phyloP scores from a whole-genome alignment of 345 rosid species.

The Chamaenerion angustifolium region DNA sequence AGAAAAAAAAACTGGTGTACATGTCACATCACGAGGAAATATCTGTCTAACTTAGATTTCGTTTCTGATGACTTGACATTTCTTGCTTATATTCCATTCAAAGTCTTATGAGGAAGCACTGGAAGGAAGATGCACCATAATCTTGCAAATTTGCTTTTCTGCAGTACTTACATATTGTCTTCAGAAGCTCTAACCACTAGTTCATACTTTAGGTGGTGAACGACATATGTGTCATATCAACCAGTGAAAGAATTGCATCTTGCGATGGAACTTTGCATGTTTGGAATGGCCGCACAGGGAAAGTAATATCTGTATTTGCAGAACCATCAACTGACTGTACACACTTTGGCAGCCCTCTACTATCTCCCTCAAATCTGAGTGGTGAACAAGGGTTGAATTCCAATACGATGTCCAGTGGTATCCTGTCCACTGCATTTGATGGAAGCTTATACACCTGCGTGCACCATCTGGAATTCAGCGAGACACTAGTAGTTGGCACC shows the following conservation, averaged over 20 bases:
- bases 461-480: slow-evolving; percentile 51
- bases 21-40: no score
- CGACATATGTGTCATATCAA: slow-evolving; percentile 55
- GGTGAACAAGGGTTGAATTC: slow-evolving; percentile 42
- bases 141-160: no score
- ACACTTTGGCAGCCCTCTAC: slow-evolving; percentile 29
- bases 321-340: slow-evolving; percentile 48
- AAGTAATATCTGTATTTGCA: slow-evolving; percentile 49
- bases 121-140: no score
- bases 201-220: slow-evolving; percentile 59
- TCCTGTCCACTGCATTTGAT: slow-evolving; percentile 53
- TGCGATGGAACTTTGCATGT: slow-evolving; percentile 94
- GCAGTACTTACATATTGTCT: not conserved
- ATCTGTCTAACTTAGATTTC: no score
- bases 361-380: slow-evolving; percentile 30
- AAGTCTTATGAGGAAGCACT: no score
- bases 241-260: slow-evolving; percentile 77
- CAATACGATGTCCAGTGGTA: slow-evolving; percentile 52
- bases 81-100: no score
- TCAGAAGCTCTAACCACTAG: slow-evolving; percentile 13
- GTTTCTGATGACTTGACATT: no score
- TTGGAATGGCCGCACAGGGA: slow-evolving; percentile 78
- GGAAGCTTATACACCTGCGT: slow-evolving; percentile 79
- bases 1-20: no score
- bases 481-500: slow-evolving; percentile 62